These are phyloP conservation scores for Ceratocystis eucalypticola DNA, from an alignment of 2,329 filamentous ascomycete genomes.

Conservation along the genomic window DNA sequence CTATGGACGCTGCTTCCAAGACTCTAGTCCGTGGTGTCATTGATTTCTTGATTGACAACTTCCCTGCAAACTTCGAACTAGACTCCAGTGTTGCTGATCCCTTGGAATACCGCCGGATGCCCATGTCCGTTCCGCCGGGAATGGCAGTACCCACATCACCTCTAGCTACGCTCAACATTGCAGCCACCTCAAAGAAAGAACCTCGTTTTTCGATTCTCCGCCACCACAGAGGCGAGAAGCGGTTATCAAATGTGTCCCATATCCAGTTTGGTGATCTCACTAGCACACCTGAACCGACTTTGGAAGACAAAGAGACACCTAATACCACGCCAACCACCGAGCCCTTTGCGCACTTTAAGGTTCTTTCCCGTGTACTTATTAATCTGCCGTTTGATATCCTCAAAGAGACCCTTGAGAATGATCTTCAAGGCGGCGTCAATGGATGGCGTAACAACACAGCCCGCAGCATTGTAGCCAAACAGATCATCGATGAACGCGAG, in stretches of 20 bases:
- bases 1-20: conserved; percentile 37
- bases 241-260: conserved; percentile 34
- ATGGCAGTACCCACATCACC: conserved; percentile 18
- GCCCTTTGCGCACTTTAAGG: conserved; percentile 30
- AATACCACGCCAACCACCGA: conserved; percentile 19
- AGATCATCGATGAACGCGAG: conserved; percentile 45
- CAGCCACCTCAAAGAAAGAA: conserved; percentile 1
- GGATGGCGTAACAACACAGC: conserved; percentile 37
- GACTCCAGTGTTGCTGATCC: conserved; percentile 33
- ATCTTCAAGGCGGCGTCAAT: conserved; percentile 37
- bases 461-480: conserved; percentile 36
- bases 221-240: conserved; percentile 12
- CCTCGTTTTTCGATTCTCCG: conserved; percentile 13
- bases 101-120: conserved; percentile 31
- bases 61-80: conserved; percentile 47
- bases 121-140: conserved; percentile 20
- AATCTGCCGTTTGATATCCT: conserved; percentile 57
- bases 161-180: conserved; percentile 17
- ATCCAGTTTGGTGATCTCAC: conserved; percentile 61
- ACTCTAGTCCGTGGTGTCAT: conserved; percentile 41
- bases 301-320: conserved; percentile 9
- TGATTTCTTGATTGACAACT: conserved; percentile 46
- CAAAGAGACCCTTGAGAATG: conserved; percentile 48
- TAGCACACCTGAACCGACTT: conserved; percentile 21
- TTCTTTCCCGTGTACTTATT: conserved; percentile 53